Percentiles rank a stretch among this genome's conserved stretches.
Evolutionary conservation across 306 rosid species (phyloP).

Genomic region (Glycine latifolia): DNA sequence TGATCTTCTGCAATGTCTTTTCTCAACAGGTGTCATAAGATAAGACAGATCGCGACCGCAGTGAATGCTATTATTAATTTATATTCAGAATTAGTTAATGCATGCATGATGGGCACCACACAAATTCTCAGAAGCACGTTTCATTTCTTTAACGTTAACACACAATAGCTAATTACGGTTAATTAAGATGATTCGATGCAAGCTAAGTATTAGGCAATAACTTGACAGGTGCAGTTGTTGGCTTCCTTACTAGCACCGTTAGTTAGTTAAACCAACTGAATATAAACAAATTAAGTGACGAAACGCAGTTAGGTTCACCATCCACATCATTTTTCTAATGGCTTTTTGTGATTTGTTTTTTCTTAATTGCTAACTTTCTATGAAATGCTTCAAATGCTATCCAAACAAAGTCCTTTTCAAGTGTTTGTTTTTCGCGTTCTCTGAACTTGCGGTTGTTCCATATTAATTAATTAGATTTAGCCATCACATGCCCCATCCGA

Average conservation of each 20-base stretch:
- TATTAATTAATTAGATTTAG: slow-evolving; percentile 30
- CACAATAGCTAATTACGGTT: neutral
- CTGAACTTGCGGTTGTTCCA: slow-evolving; percentile 14
- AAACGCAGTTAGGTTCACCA: slow-evolving; percentile 37
- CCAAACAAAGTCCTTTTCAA: slow-evolving; percentile 38
- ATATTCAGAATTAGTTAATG: neutral
- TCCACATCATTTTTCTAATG: neutral
- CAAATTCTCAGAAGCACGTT: slow-evolving; percentile 20
- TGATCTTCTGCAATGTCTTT: no score
- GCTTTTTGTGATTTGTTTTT: neutral
- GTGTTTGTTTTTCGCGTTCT: slow-evolving; percentile 15
- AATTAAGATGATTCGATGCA: neutral
- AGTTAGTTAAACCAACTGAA: slow-evolving; percentile 38
- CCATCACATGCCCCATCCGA: slow-evolving; percentile 40
- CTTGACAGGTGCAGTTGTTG: slow-evolving; percentile 42
- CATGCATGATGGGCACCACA: neutral
- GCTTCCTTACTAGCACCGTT: neutral
- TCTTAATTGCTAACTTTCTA: neutral
- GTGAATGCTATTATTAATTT: no score
- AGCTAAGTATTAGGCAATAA: slow-evolving; percentile 2
- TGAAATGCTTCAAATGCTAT: slow-evolving; percentile 13
- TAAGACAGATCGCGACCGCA: no score
- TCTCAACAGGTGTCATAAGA: no score
- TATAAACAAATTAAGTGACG: slow-evolving; percentile 2
- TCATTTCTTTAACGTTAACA: neutral